phyloP scores from a whole-genome alignment of 2,329 filamentous ascomycete genomes.

The Coleophoma cylindrospora region DNA sequence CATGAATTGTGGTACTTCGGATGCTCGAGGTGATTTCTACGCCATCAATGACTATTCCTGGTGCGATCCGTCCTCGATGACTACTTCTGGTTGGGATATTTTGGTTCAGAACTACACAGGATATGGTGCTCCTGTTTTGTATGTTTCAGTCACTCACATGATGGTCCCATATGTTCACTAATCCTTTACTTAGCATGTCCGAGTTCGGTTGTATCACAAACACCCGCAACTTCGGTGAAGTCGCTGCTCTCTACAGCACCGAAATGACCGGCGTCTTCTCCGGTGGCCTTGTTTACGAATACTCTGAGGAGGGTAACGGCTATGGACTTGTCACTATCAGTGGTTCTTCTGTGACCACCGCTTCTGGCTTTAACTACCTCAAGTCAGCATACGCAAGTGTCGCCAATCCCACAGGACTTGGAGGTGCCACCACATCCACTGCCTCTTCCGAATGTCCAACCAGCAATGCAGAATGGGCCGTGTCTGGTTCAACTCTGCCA shows the following conservation, averaged over 20 bases:
- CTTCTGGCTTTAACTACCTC: constrained; percentile 39
- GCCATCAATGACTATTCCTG: constrained; percentile 60
- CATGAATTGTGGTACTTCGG: constrained; percentile 65
- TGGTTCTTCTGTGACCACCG: constrained; percentile 30
- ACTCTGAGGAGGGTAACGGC: constrained; percentile 69
- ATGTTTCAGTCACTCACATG: constrained; percentile 38
- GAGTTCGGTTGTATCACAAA: constrained; percentile 86
- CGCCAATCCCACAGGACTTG: constrained; percentile 39
- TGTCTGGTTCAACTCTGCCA: constrained; percentile 36
- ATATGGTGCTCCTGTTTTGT: constrained; percentile 64
- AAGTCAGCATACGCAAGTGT: constrained; percentile 34
- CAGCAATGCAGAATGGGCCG: constrained; percentile 38
- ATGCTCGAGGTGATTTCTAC: constrained; percentile 61
- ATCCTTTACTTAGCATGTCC: constrained; percentile 44
- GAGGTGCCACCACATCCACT: constrained; percentile 36
- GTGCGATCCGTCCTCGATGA: constrained; percentile 53
- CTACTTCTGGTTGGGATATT: constrained; percentile 55
- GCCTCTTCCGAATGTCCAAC: constrained; percentile 36
- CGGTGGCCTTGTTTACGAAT: constrained; percentile 92
- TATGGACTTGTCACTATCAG: constrained; percentile 50
- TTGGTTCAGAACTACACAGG: constrained; percentile 61
- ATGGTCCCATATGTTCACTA: no score
- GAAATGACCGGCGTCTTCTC: constrained; percentile 88
- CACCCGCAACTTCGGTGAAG: constrained; percentile 73
- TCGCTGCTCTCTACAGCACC: constrained; percentile 68